A percentile compares a stretch with the other conserved stretches of the same genome.
These are phyloP conservation scores for Wickerhamomyces silvicola DNA, from an alignment of 805 yeast species.

Conservation along the genomic window DNA sequence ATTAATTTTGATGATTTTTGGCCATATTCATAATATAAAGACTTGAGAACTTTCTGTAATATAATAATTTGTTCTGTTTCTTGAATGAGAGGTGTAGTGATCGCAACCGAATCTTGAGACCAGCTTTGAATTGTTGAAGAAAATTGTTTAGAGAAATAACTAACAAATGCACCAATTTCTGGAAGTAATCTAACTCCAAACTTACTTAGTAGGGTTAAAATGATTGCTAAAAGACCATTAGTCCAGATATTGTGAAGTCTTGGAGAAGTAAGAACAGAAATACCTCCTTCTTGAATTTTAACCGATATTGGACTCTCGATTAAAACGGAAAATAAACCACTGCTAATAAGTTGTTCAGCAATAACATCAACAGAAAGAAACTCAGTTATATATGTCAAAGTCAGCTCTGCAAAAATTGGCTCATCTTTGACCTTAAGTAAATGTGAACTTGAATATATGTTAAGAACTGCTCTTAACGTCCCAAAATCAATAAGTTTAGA, in stretches of 20 bases:
- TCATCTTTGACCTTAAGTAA: slow-evolving; percentile 53
- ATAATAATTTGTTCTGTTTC: slow-evolving; percentile 67
- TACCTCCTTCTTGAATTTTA: slow-evolving; percentile 58
- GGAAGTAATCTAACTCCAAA: slow-evolving; percentile 61
- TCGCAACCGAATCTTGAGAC: slow-evolving; percentile 50
- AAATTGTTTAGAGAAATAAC: slow-evolving; percentile 61
- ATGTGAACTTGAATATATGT: slow-evolving; percentile 64
- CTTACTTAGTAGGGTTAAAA: slow-evolving; percentile 50
- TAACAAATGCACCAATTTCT: slow-evolving; percentile 57
- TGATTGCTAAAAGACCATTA: slow-evolving; percentile 70
- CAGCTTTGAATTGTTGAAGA: slow-evolving; percentile 59
- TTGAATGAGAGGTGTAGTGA: slow-evolving; percentile 43
- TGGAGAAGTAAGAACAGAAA: slow-evolving; percentile 45
- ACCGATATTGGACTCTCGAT: slow-evolving; percentile 70
- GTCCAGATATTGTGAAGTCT: slow-evolving; percentile 76
- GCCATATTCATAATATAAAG: slow-evolving; percentile 47
- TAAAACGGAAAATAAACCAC: slow-evolving; percentile 62
- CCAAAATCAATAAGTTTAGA: slow-evolving; percentile 49
- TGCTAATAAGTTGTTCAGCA: slow-evolving; percentile 57
- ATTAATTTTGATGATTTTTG: slow-evolving; percentile 20
- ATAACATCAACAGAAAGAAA: slow-evolving; percentile 53
- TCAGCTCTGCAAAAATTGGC: slow-evolving; percentile 63
- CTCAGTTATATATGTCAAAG: slow-evolving; percentile 64
- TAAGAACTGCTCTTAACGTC: slow-evolving; percentile 54
- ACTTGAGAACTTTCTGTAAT: slow-evolving; percentile 50